Evolutionary conservation across 163 green algal species (phyloP).

Genomic region (Chlamydomonas reinhardtii): DNA sequence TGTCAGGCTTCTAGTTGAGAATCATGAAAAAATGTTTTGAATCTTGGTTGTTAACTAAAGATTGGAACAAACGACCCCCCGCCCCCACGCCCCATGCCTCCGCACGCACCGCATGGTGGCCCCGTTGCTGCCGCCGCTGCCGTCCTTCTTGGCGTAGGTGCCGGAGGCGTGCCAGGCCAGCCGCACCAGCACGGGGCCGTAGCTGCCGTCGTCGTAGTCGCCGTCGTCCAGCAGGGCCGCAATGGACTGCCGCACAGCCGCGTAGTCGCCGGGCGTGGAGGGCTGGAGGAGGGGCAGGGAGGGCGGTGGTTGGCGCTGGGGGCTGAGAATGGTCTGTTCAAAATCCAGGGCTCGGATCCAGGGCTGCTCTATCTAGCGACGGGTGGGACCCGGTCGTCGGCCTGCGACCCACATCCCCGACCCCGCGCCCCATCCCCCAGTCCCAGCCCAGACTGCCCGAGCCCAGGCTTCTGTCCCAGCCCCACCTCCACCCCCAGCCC

Average conservation of each 20-base stretch:
- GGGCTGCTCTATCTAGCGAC: too few species aligned
- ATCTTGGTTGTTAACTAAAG: too few species aligned
- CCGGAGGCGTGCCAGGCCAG: constrained; percentile 85
- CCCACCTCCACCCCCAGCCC: too few species aligned
- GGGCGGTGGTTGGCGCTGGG: not conserved
- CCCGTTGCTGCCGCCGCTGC: constrained; percentile 86
- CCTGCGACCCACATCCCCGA: too few species aligned
- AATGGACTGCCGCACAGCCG: constrained; percentile 78
- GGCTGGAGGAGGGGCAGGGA: not conserved
- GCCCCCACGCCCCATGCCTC: not conserved
- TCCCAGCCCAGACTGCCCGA: too few species aligned
- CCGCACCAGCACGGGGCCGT: constrained; percentile 73
- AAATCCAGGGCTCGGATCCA: too few species aligned
- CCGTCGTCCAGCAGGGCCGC: constrained; percentile 71
- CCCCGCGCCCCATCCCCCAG: too few species aligned
- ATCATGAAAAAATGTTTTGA: too few species aligned
- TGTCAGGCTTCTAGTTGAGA: too few species aligned
- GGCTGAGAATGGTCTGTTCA: not conserved
- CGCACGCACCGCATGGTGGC: constrained; percentile 84
- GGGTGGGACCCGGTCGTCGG: too few species aligned
- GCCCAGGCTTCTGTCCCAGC: too few species aligned
- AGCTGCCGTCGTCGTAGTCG: constrained; percentile 89
- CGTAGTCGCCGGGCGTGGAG: constrained; percentile 73
- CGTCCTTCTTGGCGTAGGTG: constrained; percentile 83
- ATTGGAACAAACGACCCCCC: not conserved